Percentiles rank a stretch among this genome's conserved stretches.
Conservation (phyloP, 2,329 filamentous ascomycete species). For the Penicillium expansum region DNA sequence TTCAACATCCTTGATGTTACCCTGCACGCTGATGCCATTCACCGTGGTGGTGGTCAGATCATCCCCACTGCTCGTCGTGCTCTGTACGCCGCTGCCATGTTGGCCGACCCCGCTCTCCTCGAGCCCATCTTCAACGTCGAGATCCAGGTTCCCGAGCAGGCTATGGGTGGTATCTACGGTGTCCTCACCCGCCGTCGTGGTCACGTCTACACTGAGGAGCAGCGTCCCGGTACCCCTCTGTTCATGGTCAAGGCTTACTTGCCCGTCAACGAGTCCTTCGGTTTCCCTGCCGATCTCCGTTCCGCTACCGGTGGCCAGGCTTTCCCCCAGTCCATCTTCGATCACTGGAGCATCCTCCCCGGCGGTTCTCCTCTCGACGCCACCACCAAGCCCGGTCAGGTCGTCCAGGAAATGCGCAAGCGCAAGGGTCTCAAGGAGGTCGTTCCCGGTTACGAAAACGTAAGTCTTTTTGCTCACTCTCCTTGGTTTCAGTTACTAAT, state of each 20-base stretch:
- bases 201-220: conserved; percentile 98
- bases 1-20: conserved; percentile 99
- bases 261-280: conserved; percentile 95
- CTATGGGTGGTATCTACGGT: conserved; percentile 99
- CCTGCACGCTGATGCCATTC: conserved; percentile 98
- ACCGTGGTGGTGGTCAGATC: conserved; percentile 98
- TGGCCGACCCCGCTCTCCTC: conserved; percentile 85
- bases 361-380: conserved; percentile 88
- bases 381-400: conserved; percentile 75
- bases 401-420: conserved; percentile 91
- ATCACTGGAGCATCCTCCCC: conserved; percentile 95
- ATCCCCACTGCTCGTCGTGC: conserved; percentile 98
- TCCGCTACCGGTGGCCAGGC: conserved; percentile 92
- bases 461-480: conserved; percentile 55
- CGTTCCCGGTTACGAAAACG: conserved; percentile 90
- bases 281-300: conserved; percentile 97
- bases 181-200: conserved; percentile 96
- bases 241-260: conserved; percentile 99
- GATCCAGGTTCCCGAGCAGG: conserved; percentile 96
- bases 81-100: conserved; percentile 85
- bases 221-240: conserved; percentile 96
- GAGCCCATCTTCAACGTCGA: conserved; percentile 99
- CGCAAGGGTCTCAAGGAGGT: conserved; percentile 99
- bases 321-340: conserved; percentile 98
- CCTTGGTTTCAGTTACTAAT: conserved; percentile 19